Evolutionary conservation across 2,329 filamentous ascomycete species (phyloP).

Genomic region (Ascochyta pisi): DNA sequence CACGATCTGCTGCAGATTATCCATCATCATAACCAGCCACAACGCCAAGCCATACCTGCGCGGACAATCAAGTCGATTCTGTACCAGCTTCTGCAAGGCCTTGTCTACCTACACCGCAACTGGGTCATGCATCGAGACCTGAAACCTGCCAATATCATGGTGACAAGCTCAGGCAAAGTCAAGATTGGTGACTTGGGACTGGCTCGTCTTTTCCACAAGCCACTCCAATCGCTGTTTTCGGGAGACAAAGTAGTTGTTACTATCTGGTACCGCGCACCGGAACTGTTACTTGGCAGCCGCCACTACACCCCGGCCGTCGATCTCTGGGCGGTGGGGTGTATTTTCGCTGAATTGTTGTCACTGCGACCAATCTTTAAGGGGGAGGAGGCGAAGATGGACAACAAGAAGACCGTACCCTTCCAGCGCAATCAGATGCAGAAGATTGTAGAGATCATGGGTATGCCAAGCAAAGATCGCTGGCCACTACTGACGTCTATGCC

Average conservation of each 20-base stretch:
- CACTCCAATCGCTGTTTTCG: constrained; percentile 85
- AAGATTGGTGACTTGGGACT: constrained; percentile 95
- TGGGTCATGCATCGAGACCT: constrained; percentile 98
- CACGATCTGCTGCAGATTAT: constrained; percentile 98
- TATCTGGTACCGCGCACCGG: constrained; percentile 97
- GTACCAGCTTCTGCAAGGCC: constrained; percentile 93
- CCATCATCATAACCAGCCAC: constrained; percentile 92
- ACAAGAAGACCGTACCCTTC: constrained; percentile 95
- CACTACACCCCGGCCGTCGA: constrained; percentile 98
- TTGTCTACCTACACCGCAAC: constrained; percentile 92
- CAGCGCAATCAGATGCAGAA: constrained; percentile 99
- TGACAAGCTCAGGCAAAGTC: constrained; percentile 86
- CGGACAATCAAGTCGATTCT: constrained; percentile 91
- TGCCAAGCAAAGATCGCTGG: constrained; percentile 90
- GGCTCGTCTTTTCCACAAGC: constrained; percentile 91
- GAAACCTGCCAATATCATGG: constrained; percentile 99
- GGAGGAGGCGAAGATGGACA: constrained; percentile 98
- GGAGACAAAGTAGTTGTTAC: constrained; percentile 99
- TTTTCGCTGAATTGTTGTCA: constrained; percentile 92
- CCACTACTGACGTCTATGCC: constrained; percentile 84
- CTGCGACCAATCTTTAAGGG: constrained; percentile 96
- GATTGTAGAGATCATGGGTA: constrained; percentile 94
- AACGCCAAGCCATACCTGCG: constrained; percentile 86
- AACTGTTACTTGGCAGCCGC: constrained; percentile 87
- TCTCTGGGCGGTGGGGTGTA: constrained; percentile 97